Evolutionary conservation across 805 yeast species (phyloP).

Genomic region (Starmerella bombicola): DNA sequence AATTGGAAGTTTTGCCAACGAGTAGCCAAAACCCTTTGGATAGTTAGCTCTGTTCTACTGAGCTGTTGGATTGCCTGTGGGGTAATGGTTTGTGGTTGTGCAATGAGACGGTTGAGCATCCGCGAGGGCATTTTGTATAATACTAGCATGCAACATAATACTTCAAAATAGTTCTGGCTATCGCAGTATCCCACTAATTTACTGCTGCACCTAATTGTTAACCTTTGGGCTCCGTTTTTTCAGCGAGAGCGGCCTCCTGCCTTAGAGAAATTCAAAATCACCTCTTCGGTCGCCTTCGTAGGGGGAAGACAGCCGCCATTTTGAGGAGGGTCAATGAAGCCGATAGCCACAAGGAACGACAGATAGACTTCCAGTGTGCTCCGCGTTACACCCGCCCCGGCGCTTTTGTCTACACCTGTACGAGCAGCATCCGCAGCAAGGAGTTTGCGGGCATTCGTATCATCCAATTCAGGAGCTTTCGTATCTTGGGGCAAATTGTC

Average conservation of each 20-base stretch:
- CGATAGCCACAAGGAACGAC: conserved; percentile 65
- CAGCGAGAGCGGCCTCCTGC: conserved; percentile 32
- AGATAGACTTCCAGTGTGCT: conserved; percentile 63
- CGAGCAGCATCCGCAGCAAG: conserved; percentile 47
- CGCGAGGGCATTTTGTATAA: no score
- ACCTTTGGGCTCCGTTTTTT: no score
- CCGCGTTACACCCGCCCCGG: conserved; percentile 63
- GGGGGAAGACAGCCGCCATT: conserved; percentile 29
- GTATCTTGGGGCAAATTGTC: conserved; percentile 85
- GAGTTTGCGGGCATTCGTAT: conserved; percentile 61
- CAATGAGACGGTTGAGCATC: no score
- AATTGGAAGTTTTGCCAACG: no score
- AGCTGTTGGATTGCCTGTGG: no score
- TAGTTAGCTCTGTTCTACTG: no score
- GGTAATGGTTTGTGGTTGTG: no score
- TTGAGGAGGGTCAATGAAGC: conserved; percentile 61
- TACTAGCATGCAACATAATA: no score
- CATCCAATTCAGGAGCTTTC: conserved; percentile 92
- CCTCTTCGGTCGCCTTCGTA: conserved; percentile 37
- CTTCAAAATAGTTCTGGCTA: no score
- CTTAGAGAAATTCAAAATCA: conserved; percentile 24
- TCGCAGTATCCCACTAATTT: no score
- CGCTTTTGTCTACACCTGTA: conserved; percentile 54
- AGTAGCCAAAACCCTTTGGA: no score
- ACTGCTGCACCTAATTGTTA: no score